Evolutionary conservation across 768 basidiomycete genomes (phyloP).

Genomic region (Rhizopogon vesiculosus): DNA sequence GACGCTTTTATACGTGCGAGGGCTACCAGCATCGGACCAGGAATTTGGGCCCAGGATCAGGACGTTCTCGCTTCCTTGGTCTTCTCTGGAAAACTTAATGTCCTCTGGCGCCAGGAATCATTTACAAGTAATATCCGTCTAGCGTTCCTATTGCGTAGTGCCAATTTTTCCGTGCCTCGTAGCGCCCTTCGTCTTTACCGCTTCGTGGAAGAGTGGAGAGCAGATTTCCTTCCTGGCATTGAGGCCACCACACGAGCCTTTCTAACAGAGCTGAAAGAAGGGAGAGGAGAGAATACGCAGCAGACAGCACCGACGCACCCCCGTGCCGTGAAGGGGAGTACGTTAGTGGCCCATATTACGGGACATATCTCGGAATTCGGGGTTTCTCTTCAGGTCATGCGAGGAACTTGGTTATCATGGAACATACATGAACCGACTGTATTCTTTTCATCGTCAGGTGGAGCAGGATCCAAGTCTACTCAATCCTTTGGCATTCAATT

Average conservation of each 20-base stretch:
- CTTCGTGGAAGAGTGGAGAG: slow-evolving; percentile 80
- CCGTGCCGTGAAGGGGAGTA: slow-evolving; percentile 5
- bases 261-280: slow-evolving; percentile 52
- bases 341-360: slow-evolving; percentile 43
- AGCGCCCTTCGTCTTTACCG: slow-evolving; percentile 76
- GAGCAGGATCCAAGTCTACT: slow-evolving; percentile 25
- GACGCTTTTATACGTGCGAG: slow-evolving; percentile 55
- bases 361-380: slow-evolving; percentile 45
- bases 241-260: slow-evolving; percentile 63
- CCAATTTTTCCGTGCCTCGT: slow-evolving; percentile 65
- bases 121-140: slow-evolving; percentile 36
- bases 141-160: slow-evolving; percentile 37
- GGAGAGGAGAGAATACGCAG: slow-evolving; percentile 28
- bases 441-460: slow-evolving; percentile 39
- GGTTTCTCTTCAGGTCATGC: slow-evolving; percentile 78
- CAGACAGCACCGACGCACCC: slow-evolving; percentile 29
- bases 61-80: slow-evolving; percentile 60
- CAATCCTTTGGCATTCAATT: slow-evolving; percentile 63
- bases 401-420: slow-evolving; percentile 85
- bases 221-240: slow-evolving; percentile 72
- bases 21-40: slow-evolving; percentile 37
- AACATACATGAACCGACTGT: slow-evolving; percentile 46
- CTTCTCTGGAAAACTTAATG: slow-evolving; percentile 44
- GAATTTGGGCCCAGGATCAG: slow-evolving; percentile 36
- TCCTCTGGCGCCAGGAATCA: slow-evolving; percentile 43